Percentiles rank a stretch among this genome's conserved stretches.
Conservation (phyloP, 2,329 filamentous ascomycete genomes). For the Colletotrichum gigasporum region DNA sequence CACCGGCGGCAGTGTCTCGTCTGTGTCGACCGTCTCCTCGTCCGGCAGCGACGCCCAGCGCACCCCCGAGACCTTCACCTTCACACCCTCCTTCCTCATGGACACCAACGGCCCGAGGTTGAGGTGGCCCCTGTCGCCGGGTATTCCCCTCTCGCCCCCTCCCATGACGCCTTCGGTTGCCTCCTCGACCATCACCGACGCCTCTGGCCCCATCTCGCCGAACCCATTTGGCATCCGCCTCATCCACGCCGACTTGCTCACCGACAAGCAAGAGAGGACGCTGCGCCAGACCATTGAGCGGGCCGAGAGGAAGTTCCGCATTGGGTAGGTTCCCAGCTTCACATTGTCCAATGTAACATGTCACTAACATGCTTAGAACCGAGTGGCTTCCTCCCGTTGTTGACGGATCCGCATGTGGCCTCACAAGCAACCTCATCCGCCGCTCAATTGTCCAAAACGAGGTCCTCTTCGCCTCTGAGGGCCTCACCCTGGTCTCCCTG, state of each 20-base stretch:
- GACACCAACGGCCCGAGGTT: slow-evolving; percentile 39
- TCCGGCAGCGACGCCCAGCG: slow-evolving; percentile 35
- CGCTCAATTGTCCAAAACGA: slow-evolving; percentile 69
- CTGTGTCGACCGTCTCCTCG: slow-evolving; percentile 26
- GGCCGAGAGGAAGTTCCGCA: slow-evolving; percentile 55
- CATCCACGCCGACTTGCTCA: slow-evolving; percentile 57
- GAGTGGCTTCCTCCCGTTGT: slow-evolving; percentile 55
- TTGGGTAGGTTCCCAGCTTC: slow-evolving; percentile 34
- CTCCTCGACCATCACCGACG: slow-evolving; percentile 46
- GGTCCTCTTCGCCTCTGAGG: slow-evolving; percentile 67
- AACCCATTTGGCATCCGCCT: slow-evolving; percentile 60
- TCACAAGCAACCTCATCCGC: slow-evolving; percentile 62
- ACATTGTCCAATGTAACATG: slow-evolving; percentile 6
- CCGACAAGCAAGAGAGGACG: slow-evolving; percentile 55
- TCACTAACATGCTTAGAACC: slow-evolving; percentile 38
- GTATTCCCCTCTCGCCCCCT: slow-evolving; percentile 49
- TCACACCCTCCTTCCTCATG: slow-evolving; percentile 41
- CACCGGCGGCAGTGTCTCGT: slow-evolving; percentile 42
- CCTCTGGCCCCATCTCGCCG: slow-evolving; percentile 43
- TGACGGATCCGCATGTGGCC: slow-evolving; percentile 52
- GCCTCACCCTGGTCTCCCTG: slow-evolving; percentile 67
- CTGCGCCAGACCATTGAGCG: slow-evolving; percentile 60
- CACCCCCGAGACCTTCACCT: slow-evolving; percentile 43
- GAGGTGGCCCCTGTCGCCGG: slow-evolving; percentile 47
- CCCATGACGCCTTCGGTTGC: slow-evolving; percentile 60